phyloP scores from a whole-genome alignment of 2,329 filamentous ascomycete genomes.

The Penicillium sp. region DNA sequence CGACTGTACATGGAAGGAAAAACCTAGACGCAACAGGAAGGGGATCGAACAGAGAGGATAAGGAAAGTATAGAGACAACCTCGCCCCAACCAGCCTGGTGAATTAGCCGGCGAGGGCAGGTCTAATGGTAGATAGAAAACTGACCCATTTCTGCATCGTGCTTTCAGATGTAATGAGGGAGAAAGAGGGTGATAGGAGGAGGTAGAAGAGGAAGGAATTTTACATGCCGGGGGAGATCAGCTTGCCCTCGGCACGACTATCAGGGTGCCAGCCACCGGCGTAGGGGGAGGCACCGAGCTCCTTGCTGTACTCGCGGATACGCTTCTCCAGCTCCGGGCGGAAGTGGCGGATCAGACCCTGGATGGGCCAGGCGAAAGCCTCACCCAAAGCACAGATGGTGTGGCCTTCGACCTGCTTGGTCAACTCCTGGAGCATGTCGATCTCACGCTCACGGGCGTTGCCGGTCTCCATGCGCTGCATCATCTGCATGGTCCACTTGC shows the following conservation, averaged over 20 bases:
- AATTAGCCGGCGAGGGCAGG: constrained; percentile 12
- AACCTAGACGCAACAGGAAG: constrained; percentile 27
- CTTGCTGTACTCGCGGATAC: constrained; percentile 74
- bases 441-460: constrained; percentile 80
- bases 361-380: constrained; percentile 97
- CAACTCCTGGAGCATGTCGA: constrained; percentile 98
- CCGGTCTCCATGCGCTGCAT: constrained; percentile 95
- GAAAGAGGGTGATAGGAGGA: constrained; percentile 4
- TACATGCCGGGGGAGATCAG: constrained; percentile 88
- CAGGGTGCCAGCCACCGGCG: constrained; percentile 81
- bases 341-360: constrained; percentile 98
- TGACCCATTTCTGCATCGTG: constrained; percentile 17
- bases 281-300: constrained; percentile 67
- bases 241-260: constrained; percentile 70
- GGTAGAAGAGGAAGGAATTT: constrained; percentile 34
- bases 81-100: constrained; percentile 9
- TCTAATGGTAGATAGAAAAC: constrained; percentile 7
- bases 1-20: constrained; percentile 26
- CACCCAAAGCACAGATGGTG: constrained; percentile 95
- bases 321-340: constrained; percentile 86
- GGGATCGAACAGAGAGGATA: constrained; percentile 21
- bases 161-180: constrained; percentile 13
- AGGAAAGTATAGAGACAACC: constrained; percentile 23
- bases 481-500: constrained; percentile 99
- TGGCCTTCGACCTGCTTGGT: constrained; percentile 99